Evolutionary conservation across 2,329 filamentous ascomycete genomes (phyloP), one percentile per base, ranked within the genome.

Genomic region (Trichoderma afroharzianum): DNA sequence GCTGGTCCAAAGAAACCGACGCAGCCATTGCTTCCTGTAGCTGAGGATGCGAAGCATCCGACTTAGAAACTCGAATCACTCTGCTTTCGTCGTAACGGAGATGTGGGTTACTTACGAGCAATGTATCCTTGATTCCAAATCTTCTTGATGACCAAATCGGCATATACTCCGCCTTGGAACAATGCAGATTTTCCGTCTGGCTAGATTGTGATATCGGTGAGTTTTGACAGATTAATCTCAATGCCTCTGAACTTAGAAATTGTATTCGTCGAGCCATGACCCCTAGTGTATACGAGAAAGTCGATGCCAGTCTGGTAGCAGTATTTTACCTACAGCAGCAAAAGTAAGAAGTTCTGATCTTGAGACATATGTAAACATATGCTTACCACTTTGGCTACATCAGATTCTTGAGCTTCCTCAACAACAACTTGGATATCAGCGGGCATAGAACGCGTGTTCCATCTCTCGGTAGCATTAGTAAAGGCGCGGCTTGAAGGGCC

Each of bases 1-100:
- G 70, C 76, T 4, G 78, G 77, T 1, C 78, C 79, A 28, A 79
- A 74, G 39, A 79, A 72, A 24, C 79, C 77, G 1, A 79, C 79
- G 50, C 68, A 70, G 6, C 59, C 68, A 47, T 53, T 55, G 24
- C 47, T 57, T 9, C 58, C 68, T 1, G 61, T 70, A 26, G 59
- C 68, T 70, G 8, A 15, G 11, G 15, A 14, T 1, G 8, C 4
- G 9, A 15, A n/a, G 2, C 30, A 11, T 18, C 12, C 18, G 11
- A 24, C 11, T 66, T 43, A 57, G 32, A 15, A 39, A n/a, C 6
- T 53, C 2, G 12, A 6, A 30, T 36, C 5, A 2, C 7, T 33
- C 1, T 5, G 2, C 3, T 11, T n/a, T n/a, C n/a, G n/a, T n/a
- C n/a, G n/a, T n/a, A 24, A 21, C 6, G 3, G 5, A 21, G 11